These are phyloP conservation scores for Fermentozyma sake DNA, from an alignment of 1,139 yeast species.

Conservation along the genomic window DNA sequence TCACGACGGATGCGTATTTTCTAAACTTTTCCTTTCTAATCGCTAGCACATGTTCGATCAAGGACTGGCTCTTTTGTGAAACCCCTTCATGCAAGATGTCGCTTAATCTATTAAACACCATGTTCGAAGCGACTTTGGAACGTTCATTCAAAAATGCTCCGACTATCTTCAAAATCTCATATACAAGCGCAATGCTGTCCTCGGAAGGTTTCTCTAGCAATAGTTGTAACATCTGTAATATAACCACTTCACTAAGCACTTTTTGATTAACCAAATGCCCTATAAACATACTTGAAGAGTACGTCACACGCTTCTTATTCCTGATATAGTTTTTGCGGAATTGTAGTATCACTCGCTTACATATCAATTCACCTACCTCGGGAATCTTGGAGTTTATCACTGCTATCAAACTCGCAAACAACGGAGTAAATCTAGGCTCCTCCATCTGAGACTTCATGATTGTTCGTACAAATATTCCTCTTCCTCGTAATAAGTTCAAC, in stretches of 20 bases:
- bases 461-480: slow-evolving; percentile 54
- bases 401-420: slow-evolving; percentile 56
- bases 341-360: slow-evolving; percentile 51
- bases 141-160: slow-evolving; percentile 21
- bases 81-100: slow-evolving; percentile 45
- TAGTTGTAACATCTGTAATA: slow-evolving; percentile 60
- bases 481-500: slow-evolving; percentile 53
- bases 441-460: slow-evolving; percentile 53
- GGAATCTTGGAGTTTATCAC: slow-evolving; percentile 68
- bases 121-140: slow-evolving; percentile 29
- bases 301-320: slow-evolving; percentile 43
- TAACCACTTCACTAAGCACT: slow-evolving; percentile 60
- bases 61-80: slow-evolving; percentile 38
- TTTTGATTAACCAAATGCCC: slow-evolving; percentile 63
- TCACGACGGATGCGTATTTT: slow-evolving; percentile 35
- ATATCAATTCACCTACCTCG: slow-evolving; percentile 57
- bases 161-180: slow-evolving; percentile 19
- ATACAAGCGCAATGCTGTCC: slow-evolving; percentile 28
- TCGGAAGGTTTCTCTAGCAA: slow-evolving; percentile 51
- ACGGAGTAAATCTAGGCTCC: slow-evolving; percentile 37
- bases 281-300: slow-evolving; percentile 45
- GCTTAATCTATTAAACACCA: slow-evolving; percentile 60
- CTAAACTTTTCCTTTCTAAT: slow-evolving; percentile 46
- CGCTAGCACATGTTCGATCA: slow-evolving; percentile 52
- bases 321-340: slow-evolving; percentile 54